Conservation (phyloP, 352 stramenopile species). For the Phytophthora nicotianae region DNA sequence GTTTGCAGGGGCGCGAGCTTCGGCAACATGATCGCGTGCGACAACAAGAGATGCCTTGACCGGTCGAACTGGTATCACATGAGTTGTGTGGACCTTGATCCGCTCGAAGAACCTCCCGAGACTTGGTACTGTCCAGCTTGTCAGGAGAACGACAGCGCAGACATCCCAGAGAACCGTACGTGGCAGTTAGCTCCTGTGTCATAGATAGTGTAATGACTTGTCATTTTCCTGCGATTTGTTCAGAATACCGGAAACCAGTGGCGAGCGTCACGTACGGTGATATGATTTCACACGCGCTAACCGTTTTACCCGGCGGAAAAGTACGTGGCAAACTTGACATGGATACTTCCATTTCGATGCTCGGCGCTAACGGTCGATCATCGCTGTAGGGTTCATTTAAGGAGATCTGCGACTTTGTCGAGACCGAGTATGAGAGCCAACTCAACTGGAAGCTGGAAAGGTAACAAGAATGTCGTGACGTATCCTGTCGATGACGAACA, state of each 20-base stretch:
- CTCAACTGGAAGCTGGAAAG: constrained; percentile 92
- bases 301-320: constrained; percentile 64
- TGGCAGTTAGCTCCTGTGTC: neutral
- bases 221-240: neutral
- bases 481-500: constrained; percentile 8
- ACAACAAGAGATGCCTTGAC: constrained; percentile 80
- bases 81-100: constrained; percentile 66
- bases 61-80: constrained; percentile 89
- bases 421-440: constrained; percentile 84
- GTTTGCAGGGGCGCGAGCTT: constrained; percentile 77
- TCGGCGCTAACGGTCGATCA: neutral
- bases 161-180: constrained; percentile 79
- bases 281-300: constrained; percentile 89
- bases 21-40: constrained; percentile 85
- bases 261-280: constrained; percentile 86
- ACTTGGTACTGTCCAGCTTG: constrained; percentile 81
- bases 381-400: constrained; percentile 80
- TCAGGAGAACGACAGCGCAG: constrained; percentile 50
- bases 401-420: constrained; percentile 90
- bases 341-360: constrained; percentile 16
- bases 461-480: constrained; percentile 26
- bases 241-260: constrained; percentile 83
- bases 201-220: neutral
- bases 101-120: constrained; percentile 53
- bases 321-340: constrained; percentile 39